phyloP scores from a whole-genome alignment of 2,329 filamentous ascomycete genomes.

The Teratosphaeria destructans region DNA sequence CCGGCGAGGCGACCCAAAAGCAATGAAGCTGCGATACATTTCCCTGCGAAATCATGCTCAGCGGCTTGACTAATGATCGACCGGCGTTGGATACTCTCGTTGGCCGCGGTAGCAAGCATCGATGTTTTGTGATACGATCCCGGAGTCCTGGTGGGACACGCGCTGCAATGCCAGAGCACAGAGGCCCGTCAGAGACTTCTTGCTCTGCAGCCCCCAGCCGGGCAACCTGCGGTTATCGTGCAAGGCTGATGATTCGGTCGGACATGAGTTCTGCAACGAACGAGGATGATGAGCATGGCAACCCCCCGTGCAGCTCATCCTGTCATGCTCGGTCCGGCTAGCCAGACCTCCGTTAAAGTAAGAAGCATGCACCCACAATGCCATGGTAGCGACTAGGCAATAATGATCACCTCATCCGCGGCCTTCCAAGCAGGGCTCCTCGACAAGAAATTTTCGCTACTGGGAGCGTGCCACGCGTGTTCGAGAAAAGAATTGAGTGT shows the following conservation, averaged over 20 bases:
- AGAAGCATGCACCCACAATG: background rate
- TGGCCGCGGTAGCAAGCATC: background rate
- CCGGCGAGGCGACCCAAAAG: background rate
- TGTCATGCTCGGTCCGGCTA: background rate
- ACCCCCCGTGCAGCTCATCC: background rate
- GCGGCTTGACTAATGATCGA: background rate
- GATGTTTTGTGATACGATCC: background rate
- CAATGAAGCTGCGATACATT: background rate
- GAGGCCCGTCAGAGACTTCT: background rate
- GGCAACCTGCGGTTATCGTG: background rate
- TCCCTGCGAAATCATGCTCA: background rate
- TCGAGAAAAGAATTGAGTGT: background rate
- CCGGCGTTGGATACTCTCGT: background rate
- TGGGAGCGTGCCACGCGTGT: background rate
- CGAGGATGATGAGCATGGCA: background rate
- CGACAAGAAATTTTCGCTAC: background rate
- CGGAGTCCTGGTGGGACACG: background rate
- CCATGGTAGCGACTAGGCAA: background rate
- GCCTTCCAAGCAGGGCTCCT: background rate
- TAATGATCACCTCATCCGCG: background rate
- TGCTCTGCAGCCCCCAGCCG: background rate
- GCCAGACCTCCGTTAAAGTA: background rate
- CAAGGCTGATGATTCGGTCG: background rate
- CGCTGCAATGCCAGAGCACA: background rate
- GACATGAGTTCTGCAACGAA: background rate